phyloP scores from a whole-genome alignment of 768 basidiomycete genomes.

The Lactarius pseudohatsudake region DNA sequence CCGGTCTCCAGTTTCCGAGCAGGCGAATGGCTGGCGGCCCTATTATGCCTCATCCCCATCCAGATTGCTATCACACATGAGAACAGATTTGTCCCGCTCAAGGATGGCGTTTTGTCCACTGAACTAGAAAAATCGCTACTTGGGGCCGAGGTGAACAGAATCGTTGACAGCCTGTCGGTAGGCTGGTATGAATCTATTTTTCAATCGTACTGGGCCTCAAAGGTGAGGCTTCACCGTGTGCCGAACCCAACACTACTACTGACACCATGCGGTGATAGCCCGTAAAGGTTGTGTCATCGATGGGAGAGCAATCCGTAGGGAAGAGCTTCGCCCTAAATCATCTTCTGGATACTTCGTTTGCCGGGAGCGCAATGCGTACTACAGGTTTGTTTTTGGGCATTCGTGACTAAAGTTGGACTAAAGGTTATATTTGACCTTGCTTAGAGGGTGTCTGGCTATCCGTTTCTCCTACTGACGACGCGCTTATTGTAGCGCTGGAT shows the following conservation, averaged over 20 bases:
- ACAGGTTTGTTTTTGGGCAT: slow-evolving; percentile 36
- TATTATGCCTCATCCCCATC: not conserved
- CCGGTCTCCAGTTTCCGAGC: slow-evolving; percentile 29
- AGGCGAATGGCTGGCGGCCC: not conserved
- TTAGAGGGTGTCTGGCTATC: slow-evolving; percentile 65
- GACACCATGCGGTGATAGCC: slow-evolving; percentile 40
- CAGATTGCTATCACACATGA: slow-evolving; percentile 40
- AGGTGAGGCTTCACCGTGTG: slow-evolving; percentile 36
- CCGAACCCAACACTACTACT: too few relatives aligned
- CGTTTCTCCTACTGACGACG: slow-evolving; percentile 55
- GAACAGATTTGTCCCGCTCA: slow-evolving; percentile 60
- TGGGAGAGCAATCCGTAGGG: not conserved
- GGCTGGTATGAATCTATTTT: slow-evolving; percentile 67
- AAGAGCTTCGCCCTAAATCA: not conserved
- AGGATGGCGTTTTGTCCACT: slow-evolving; percentile 52
- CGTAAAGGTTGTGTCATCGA: slow-evolving; percentile 48
- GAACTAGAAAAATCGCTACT: slow-evolving; percentile 52
- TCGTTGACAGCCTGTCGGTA: slow-evolving; percentile 41
- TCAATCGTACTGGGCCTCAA: slow-evolving; percentile 51
- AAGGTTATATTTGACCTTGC: not conserved
- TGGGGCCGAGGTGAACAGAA: slow-evolving; percentile 55
- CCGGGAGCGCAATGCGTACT: slow-evolving; percentile 39
- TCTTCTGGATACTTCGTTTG: not conserved
- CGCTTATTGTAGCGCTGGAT: slow-evolving; percentile 56
- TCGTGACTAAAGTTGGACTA: too few relatives aligned